Conservation (phyloP, 2,329 filamentous ascomycete species). For the Tolypocladium cylindrosporum region DNA sequence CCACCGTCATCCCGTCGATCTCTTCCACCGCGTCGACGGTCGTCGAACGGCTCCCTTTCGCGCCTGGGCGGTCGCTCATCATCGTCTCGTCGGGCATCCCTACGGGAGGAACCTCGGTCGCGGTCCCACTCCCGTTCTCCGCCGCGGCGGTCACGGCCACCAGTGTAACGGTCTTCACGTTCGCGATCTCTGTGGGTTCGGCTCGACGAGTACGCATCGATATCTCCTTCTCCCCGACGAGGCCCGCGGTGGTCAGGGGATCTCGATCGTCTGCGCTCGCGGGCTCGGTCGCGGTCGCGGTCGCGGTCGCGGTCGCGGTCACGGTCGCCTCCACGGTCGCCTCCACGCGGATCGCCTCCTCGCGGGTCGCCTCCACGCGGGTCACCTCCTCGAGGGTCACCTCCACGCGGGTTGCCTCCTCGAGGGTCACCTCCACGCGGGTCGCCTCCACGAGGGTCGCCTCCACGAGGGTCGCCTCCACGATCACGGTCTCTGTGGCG, state of each 20-base stretch:
- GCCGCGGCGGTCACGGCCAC: conserved; percentile 51
- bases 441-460: conserved; percentile 23
- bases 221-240: conserved; percentile 63
- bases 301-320: conserved; percentile 24
- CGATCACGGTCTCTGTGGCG: conserved; percentile 45
- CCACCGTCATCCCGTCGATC: conserved; percentile 29
- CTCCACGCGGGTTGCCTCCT: conserved; percentile 32
- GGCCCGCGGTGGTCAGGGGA: conserved; percentile 65
- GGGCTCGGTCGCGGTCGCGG: conserved; percentile 29
- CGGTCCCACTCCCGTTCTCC: conserved; percentile 71
- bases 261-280: conserved; percentile 68
- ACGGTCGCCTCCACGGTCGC: conserved; percentile 37
- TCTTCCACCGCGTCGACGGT: conserved; percentile 42
- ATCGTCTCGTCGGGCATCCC: conserved; percentile 56
- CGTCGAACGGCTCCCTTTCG: conserved; percentile 44
- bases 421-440: conserved; percentile 23
- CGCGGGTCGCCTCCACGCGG: conserved; percentile 21
- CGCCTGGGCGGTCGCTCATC: conserved; percentile 46
- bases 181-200: conserved; percentile 88
- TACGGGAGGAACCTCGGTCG: conserved; percentile 51
- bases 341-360: conserved; percentile 24
- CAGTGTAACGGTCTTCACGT: conserved; percentile 79
- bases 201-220: conserved; percentile 88
- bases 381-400: too few species aligned
- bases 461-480: conserved; percentile 24